Conservation (phyloP, 345 rosid species). For the Hibiscus tridactylites region DNA sequence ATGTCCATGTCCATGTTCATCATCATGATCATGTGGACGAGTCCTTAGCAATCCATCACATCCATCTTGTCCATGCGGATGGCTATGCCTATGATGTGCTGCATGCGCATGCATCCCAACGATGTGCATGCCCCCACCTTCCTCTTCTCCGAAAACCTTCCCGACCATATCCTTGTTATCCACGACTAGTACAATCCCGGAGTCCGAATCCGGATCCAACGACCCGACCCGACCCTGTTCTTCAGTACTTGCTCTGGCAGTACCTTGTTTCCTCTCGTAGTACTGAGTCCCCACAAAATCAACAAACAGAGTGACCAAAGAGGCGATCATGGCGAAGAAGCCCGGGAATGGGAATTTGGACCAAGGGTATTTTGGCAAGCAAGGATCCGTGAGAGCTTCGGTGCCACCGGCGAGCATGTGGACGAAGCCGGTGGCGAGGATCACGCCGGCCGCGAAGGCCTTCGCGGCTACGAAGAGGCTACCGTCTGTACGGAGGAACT, state of each 20-base stretch:
- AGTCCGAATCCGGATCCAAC: constrained; percentile 23
- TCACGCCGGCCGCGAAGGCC: constrained; percentile 93
- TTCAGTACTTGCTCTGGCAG: constrained; percentile 24
- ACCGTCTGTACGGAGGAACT: constrained; percentile 50
- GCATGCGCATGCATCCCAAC: constrained; percentile 91
- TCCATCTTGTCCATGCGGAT: constrained; percentile 46
- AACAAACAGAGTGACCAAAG: constrained; percentile 59
- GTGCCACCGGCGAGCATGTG: constrained; percentile 76
- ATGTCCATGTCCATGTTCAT: constrained; percentile 12
- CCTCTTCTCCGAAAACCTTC: constrained; percentile 84
- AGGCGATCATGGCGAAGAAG: constrained; percentile 79
- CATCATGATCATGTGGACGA: constrained; percentile 5
- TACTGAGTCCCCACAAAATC: constrained; percentile 87
- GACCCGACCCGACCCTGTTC: constrained; percentile 41
- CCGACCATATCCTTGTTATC: constrained; percentile 23
- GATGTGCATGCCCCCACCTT: constrained; percentile 72
- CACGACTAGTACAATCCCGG: constrained; percentile 31
- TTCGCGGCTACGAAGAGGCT: constrained; percentile 70
- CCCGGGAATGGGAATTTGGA: constrained; percentile 74
- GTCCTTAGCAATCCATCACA: constrained; percentile 40
- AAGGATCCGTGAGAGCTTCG: constrained; percentile 47
- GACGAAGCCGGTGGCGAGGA: constrained; percentile 90
- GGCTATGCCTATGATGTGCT: constrained; percentile 73
- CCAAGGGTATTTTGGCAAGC: constrained; percentile 74
- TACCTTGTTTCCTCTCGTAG: constrained; percentile 76